phyloP scores from a whole-genome alignment of 2,329 filamentous ascomycete genomes.

The Blumeriella jaapii region DNA sequence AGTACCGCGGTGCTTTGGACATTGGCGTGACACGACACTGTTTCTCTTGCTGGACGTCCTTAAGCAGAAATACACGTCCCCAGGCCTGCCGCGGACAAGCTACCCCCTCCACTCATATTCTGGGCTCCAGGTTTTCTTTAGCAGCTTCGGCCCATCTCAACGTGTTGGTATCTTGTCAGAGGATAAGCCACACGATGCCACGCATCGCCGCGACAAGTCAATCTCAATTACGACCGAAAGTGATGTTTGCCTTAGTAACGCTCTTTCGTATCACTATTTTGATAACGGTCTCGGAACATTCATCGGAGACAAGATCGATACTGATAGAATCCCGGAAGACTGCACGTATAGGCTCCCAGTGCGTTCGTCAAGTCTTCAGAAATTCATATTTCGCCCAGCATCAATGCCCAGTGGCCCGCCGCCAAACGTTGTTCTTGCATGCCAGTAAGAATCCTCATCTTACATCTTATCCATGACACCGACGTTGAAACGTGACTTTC shows the following conservation, averaged over 20 bases:
- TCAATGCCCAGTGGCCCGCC: neutral
- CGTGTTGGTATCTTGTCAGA: slow-evolving; percentile 6
- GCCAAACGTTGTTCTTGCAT: slow-evolving; percentile 33
- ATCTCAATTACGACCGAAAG: neutral
- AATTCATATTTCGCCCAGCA: neutral
- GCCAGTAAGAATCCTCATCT: no score
- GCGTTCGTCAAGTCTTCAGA: slow-evolving; percentile 4
- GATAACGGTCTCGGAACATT: slow-evolving; percentile 2
- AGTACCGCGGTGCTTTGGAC: slow-evolving; percentile 29
- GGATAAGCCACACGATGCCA: slow-evolving; percentile 5
- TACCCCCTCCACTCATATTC: neutral
- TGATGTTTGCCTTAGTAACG: slow-evolving; percentile 7
- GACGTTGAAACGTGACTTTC: no score
- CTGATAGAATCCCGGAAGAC: neutral
- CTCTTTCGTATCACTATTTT: slow-evolving; percentile 8
- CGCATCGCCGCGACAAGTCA: slow-evolving; percentile 1
- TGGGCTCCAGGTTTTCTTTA: slow-evolving; percentile 3
- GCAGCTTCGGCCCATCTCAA: neutral
- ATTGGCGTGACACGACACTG: slow-evolving; percentile 34
- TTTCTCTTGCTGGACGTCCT: slow-evolving; percentile 3
- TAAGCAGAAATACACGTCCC: neutral
- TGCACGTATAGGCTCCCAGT: slow-evolving; percentile 3
- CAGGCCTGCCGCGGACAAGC: neutral
- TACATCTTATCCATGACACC: no score
- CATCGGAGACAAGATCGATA: neutral